These are phyloP conservation scores for Neonectria ditissima DNA, from an alignment of 2,329 filamentous ascomycete genomes.

Conservation along the genomic window DNA sequence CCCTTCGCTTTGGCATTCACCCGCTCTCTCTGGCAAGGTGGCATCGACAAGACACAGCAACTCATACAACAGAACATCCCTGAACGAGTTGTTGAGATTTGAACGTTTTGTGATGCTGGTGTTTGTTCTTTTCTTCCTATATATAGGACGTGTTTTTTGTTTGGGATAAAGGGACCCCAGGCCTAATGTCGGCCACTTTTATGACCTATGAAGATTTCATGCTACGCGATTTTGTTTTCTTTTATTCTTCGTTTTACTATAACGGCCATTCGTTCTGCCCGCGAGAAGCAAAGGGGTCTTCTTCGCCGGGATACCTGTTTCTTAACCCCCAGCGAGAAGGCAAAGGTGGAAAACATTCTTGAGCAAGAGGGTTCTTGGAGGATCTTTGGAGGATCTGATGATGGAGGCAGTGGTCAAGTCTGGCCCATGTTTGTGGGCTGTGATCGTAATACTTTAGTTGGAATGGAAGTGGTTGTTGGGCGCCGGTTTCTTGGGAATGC, in stretches of 20 bases:
- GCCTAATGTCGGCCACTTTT: conserved; percentile 7
- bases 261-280: conserved; percentile 18
- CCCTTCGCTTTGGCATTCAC: conserved; percentile 50
- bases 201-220: conserved; percentile 9
- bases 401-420: conserved; percentile 12
- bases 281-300: conserved; percentile 14
- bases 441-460: conserved; percentile 17
- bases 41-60: conserved; percentile 44
- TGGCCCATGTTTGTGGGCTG: conserved; percentile 7
- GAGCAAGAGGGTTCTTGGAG: not conserved
- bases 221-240: conserved; percentile 7
- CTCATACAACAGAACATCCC: conserved; percentile 42
- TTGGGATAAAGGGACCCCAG: conserved; percentile 19
- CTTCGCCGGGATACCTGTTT: conserved; percentile 1
- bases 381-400: conserved; percentile 1
- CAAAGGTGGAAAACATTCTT: conserved; percentile 6
- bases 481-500: conserved; percentile 7
- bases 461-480: conserved; percentile 14
- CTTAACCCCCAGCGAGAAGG: conserved; percentile 8
- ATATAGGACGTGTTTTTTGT: conserved; percentile 30
- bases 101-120: conserved; percentile 35
- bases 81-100: conserved; percentile 45
- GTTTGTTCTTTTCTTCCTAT: conserved; percentile 30
- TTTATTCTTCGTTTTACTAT: conserved; percentile 9
- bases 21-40: conserved; percentile 48